Base-by-base conservation (phyloP, 2,329 filamentous ascomycete species). In the Botrytis byssoidea region DNA sequence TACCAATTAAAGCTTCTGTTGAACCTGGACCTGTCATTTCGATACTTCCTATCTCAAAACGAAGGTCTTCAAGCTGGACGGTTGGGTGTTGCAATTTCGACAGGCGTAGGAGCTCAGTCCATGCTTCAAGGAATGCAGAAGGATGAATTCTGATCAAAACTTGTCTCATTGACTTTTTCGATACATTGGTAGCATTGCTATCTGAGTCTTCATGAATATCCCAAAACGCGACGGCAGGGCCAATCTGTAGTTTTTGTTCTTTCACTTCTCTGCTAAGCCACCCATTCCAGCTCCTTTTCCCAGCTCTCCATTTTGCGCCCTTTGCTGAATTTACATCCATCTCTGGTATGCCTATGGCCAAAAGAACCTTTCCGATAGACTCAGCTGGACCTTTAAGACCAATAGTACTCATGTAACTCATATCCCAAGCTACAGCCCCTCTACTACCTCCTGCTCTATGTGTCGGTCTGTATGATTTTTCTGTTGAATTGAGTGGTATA, bases 341-440 rank as follows among this genome's bases (percentile, higher is more conserved):
- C 32, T 89, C 86, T 1, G 84, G 84, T 63, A 94, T 82, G 1
- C 92, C 91, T 2, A 97, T 78, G 8, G 85, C 86, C 78, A 85
- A 89, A 48, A 98, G 81, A 16, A 95, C 85, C 55, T 88, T 87
- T 72, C 90, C 85, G 59, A 97, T 84, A 71, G 90, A 91, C 44
- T 84, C 82, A 59, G 88, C 84, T 22, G 85, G 83, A 0, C 95
- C 96, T 77, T 91, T 90, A 5, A 98, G 81, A 22, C 91, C 88
- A 76, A 98, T 92, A 1, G 94, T 97, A 77, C 93, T 93, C 85
- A 96, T 92, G 81, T 98, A 99, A 81, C 95, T 98, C 85, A 90
- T 93, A 83, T 99, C 96, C 94, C 95, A 98, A 1, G 91, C 91
- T 61, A 98, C 86, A 35, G 92, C 92, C 8, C 96, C 95, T 76